These are phyloP conservation scores for Beauveria sp. DNA, from an alignment of 2,329 filamentous ascomycete species.

Conservation along the genomic window DNA sequence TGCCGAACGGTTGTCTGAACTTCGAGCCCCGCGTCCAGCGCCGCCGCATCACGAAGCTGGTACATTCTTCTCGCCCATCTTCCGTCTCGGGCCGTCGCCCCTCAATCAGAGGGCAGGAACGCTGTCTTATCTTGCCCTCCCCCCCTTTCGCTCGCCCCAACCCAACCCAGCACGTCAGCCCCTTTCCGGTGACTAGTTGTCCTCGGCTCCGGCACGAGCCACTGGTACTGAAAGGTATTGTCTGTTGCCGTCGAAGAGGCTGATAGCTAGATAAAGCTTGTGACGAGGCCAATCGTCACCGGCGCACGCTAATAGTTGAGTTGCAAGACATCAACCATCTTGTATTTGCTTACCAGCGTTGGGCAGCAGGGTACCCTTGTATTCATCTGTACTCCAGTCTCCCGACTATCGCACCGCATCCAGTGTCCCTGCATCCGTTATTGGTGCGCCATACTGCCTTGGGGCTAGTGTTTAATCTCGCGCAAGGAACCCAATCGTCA, in stretches of 20 bases:
- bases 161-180: neutral
- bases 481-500: neutral
- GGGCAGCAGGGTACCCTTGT: neutral
- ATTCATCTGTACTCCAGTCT: neutral
- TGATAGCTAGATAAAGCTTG: too few relatives aligned
- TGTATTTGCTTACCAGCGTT: neutral
- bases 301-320: neutral
- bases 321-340: neutral
- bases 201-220: neutral
- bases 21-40: neutral
- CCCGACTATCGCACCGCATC: neutral
- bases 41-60: neutral
- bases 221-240: neutral
- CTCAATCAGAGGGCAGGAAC: neutral
- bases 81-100: conserved; percentile 6
- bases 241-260: too few relatives aligned
- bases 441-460: neutral
- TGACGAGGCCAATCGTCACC: neutral
- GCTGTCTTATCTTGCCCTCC: neutral
- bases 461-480: neutral
- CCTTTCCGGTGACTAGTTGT: neutral
- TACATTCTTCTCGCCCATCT: neutral
- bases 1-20: neutral
- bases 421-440: conserved; percentile 1
- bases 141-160: neutral